Conservation (phyloP, 2,329 filamentous ascomycete species). For the Pseudogymnoascus sp. region DNA sequence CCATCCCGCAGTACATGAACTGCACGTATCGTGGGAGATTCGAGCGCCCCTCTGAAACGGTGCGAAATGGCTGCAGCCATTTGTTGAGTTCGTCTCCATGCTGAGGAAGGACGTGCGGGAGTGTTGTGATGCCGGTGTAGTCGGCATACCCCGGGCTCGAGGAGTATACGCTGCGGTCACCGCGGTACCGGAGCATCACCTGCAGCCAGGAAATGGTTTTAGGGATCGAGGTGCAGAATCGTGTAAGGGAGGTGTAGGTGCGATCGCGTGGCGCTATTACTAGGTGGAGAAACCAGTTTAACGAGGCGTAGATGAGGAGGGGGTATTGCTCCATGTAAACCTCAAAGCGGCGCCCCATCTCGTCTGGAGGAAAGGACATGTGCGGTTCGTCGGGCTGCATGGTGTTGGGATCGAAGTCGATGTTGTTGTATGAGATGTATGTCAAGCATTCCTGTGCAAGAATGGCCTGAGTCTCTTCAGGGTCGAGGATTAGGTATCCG, state of each 20-base stretch:
- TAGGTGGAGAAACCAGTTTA: conserved; percentile 4
- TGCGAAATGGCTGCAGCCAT: not conserved
- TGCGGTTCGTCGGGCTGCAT: not conserved
- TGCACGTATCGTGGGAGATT: not conserved
- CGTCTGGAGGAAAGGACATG: not conserved
- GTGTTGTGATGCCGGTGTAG: not conserved
- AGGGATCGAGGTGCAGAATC: not conserved
- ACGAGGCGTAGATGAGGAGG: conserved; percentile 5
- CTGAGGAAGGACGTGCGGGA: not conserved
- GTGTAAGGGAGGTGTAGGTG: not conserved
- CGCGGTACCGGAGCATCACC: not conserved
- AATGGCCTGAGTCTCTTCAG: not conserved
- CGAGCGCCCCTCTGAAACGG: not conserved
- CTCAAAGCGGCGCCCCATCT: not conserved
- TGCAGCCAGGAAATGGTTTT: not conserved
- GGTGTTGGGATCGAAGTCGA: conserved; percentile 6
- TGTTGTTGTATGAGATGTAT: not conserved
- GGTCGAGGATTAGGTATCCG: not conserved
- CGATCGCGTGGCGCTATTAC: not conserved
- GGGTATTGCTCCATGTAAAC: not conserved
- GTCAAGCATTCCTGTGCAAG: not conserved
- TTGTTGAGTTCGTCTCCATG: not conserved
- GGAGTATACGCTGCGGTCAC: not conserved
- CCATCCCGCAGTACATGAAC: not conserved
- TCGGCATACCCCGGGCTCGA: not conserved